Base-by-base conservation (phyloP, 345 rosid genomes). In the Euphorbia tirucalli region DNA sequence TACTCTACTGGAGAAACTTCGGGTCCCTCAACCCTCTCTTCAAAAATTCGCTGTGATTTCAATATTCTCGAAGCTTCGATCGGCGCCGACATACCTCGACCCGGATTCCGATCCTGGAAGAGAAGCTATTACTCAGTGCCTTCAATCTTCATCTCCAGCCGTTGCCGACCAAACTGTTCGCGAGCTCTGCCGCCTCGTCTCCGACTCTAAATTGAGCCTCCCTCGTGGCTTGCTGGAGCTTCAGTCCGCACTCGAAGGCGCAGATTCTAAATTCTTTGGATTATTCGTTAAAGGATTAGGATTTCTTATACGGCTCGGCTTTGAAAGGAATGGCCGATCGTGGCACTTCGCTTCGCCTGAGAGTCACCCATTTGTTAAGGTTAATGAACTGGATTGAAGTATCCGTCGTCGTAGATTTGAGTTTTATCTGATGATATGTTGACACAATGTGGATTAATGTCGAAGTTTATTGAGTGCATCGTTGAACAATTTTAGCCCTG, bases 81-180 rank as follows among this genome's bases (percentile, higher is more conserved):
- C 93, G 19, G 83, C 88, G 24, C 89, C 96, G 11, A 55, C 65
- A 24, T 71, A 63, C 70, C 77, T 85, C 4, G 87, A 78, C 30
- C 78, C 90, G 48, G 91, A 88, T 13, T 88, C 96, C 11, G 88
- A 70, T 10, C 78, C 89, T 10, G 98, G 90, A 30, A 73, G 87
- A 71, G 78, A 89, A 43, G 91, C 90, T 41, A 83, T 93, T 73
- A 54, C 94, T 30, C 84, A 78, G 66, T 93, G 98, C 78, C 86
- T 93, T 44, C 79, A 63, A 58, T 89, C 96, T 49, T 13, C 80
- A 5, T 88, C 90, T 11, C 71, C 85, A 35, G 82, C 94, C 39
- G 97, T 93, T 43, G 93, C 86, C 72, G 98, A 93, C 80, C 97
- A 93, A 71, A 78, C 97, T 16, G 94, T 88, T 77, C 93, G 93